Evolutionary conservation across 768 basidiomycete genomes (phyloP), one percentile per base, ranked within the genome.

Genomic region (Lentinula guzmanii): DNA sequence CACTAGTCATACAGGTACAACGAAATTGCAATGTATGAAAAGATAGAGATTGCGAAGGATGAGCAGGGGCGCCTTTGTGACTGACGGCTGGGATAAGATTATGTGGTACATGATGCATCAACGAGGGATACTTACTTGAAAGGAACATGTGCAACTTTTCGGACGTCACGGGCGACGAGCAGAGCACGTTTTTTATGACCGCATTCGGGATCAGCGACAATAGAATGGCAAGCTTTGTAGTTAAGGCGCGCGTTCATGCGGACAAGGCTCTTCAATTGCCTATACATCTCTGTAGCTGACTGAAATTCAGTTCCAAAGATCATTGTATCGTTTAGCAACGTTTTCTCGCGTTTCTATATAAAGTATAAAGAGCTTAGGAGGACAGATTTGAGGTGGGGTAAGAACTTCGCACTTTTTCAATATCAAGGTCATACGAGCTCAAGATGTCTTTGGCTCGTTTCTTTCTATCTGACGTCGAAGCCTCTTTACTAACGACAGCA

Each of bases 191-290:
- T 59, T 41, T 4, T n/a, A 39, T 34, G 13, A 15, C 34, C 18
- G 16, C n/a, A 46, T 11, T 43, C 43, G 9, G 58, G 58, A 59
- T 59, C 58, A 24, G 58, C 45, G 33, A 59, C 58, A 18, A 59
- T 50, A 39, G 58, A 59, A 33, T 59, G 46, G 21, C 58, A 59
- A 7, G 39, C 42, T 41, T 43, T 13, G 52, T 21, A 42, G 43
- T 61, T 34, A 33, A 53, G 31, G 15, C 39, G 33, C n/a, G 15
- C 13, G 43, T 57, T 28, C 34, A 33, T 48, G 31, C 41, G 41
- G 16, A 34, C 8, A 9, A 48, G 39, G 18, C 46, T 54, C 34
- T 54, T 62, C 45, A 53, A 8, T 5, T 18, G 21, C 18, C 46
- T 33, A 45, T 48, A 50, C 42, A 62, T 33, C 15, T 62, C 43